Base-by-base conservation (phyloP, 176 grass and related monocot species). In the Oropetium thomaeum region DNA sequence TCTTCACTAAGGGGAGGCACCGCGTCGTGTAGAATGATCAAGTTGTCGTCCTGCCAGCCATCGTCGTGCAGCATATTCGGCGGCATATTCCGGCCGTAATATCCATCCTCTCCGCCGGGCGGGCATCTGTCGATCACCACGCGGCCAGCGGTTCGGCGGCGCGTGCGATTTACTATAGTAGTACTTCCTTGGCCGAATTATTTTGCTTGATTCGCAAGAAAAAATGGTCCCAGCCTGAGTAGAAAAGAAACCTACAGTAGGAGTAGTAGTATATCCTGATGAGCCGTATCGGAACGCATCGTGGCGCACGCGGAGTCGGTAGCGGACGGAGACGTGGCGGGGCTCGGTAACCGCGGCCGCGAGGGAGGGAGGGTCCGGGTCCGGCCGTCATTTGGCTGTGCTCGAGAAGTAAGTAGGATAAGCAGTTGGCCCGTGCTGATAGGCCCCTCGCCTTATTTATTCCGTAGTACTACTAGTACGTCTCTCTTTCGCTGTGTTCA, bases 341-440 rank as follows among this genome's bases (percentile, higher is more conserved):
- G 66, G 28, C 23, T 28, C 1, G 12, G 39, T 9, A 5, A n/a
- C 27, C 8, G 20, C 27, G 73, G 54, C 47, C n/a, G n/a, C n/a
- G n/a, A n/a, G n/a, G n/a, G n/a, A n/a, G n/a, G n/a, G n/a, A n/a
- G n/a, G n/a, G n/a, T n/a, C n/a, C n/a, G n/a, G n/a, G n/a, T n/a
- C n/a, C n/a, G n/a, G n/a, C n/a, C n/a, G n/a, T n/a, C 41, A 54
- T 79, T 71, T 47, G 16, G 54, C 15, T 8, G n/a, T 7, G 19
- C 42, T 75, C n/a, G n/a, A n/a, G n/a, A n/a, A n/a, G n/a, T n/a
- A n/a, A n/a, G n/a, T n/a, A 22, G 48, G 10, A 82, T 87, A 82
- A 78, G 79, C 85, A 16, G 67, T 52, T 59, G 65, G 39, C 31
- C 8, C 5, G 1, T 48, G 13, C 1, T 59, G 79, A 87, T 82